Percentiles rank a stretch among this genome's conserved stretches.
These are phyloP conservation scores for Aspergillus eucalypticola DNA, from an alignment of 2,329 filamentous ascomycete genomes.

Conservation along the genomic window DNA sequence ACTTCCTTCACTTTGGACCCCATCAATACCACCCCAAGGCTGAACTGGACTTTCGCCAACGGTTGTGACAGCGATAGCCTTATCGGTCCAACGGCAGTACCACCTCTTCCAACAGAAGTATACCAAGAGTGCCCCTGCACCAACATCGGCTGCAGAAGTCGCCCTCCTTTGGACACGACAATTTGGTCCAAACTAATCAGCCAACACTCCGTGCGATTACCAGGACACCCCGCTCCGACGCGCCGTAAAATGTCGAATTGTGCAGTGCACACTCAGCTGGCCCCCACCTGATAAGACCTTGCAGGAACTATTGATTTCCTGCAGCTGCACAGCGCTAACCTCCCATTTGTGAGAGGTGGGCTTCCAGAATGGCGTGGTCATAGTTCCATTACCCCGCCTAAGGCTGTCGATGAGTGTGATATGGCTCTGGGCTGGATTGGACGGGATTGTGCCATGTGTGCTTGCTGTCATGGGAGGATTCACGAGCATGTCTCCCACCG, in stretches of 20 bases:
- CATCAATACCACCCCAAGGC: not conserved
- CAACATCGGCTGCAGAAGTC: not conserved
- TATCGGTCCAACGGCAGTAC: not conserved
- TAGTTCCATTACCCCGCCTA: conserved; percentile 1
- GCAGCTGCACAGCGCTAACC: conserved; percentile 1
- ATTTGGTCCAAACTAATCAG: not conserved
- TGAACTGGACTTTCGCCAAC: not conserved
- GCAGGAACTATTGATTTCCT: conserved; percentile 10
- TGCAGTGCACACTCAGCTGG: not conserved
- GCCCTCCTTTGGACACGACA: too few species aligned
- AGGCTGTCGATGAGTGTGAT: not conserved
- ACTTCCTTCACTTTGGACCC: not conserved
- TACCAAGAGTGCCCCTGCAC: not conserved
- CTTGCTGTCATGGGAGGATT: not conserved
- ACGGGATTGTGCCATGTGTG: not conserved
- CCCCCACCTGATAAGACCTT: conserved; percentile 1
- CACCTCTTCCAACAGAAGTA: not conserved
- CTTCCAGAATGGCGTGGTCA: conserved; percentile 2
- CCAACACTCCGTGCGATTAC: not conserved
- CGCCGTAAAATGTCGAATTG: not conserved
- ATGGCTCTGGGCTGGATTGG: not conserved
- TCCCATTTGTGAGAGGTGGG: not conserved
- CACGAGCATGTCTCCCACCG: not conserved
- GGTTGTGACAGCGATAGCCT: not conserved
- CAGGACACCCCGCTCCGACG: not conserved